Base-by-base conservation (phyloP, 2,329 filamentous ascomycete species). In the Westerdykella ornata region DNA sequence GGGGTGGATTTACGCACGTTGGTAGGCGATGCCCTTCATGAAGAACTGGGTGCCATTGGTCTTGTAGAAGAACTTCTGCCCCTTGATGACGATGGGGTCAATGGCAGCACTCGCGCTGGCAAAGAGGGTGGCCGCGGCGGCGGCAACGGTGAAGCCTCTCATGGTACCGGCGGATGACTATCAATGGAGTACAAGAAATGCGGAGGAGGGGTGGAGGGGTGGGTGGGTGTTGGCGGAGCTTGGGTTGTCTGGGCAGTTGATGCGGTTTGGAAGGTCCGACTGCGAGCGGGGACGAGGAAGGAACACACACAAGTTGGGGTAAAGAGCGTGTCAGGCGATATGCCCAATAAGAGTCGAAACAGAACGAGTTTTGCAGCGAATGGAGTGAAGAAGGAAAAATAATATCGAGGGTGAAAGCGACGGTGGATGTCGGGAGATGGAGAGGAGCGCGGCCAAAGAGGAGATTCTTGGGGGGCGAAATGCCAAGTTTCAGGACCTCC, bases 1-100 rank as follows among this genome's bases (percentile, higher is more conserved):
- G 17, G 15, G 37, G 16, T 12, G 5, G 9, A 26, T 15, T 39
- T 33, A 11, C 35, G 51, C 62, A 71, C 68, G 81, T 74, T 98
- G 92, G 72, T 98, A 98, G 53, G 92, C 92, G 56, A 98, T 76
- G 72, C 92, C 92, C 68, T 84, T 87, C 68, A 97, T 87, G 75
- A 81, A 94, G 71, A 26, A 22, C n/a, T 35, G 43, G 51, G 55
- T 54, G 55, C 49, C 37, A 19, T 44, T 35, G 47, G 20, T 37
- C 15, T 40, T 54, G 39, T n/a, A 35, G 14, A 13, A 35, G 20
- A 12, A 41, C 12, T 15, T 15, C 9, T 20, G 32, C 30, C 11
- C 81, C 77, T 89, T 89, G 74, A 81, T 80, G 54, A 79, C 68
- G 56, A 85, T 82, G 46, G 80, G 74, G 52, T 80, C 78, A 41